phyloP scores from a whole-genome alignment of 2,329 filamentous ascomycete species.

The Ascochyta viciae-villosae region DNA sequence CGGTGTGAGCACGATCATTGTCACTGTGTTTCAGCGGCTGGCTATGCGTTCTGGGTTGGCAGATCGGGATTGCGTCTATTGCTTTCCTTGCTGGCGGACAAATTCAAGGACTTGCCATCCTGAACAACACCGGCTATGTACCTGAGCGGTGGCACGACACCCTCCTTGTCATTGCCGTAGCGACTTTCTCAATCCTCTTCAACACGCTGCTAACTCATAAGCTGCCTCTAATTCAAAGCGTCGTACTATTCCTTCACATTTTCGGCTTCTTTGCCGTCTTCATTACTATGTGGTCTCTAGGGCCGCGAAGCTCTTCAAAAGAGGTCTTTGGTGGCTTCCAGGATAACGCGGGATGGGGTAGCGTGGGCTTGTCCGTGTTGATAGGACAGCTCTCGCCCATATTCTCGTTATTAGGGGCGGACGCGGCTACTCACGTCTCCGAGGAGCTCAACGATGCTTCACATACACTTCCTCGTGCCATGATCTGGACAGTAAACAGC shows the following conservation, averaged over 20 bases:
- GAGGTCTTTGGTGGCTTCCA: slow-evolving; percentile 36
- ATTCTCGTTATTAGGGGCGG: slow-evolving; percentile 37
- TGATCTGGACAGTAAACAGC: slow-evolving; percentile 46
- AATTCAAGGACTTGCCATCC: slow-evolving; percentile 43
- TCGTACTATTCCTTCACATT: slow-evolving; percentile 57
- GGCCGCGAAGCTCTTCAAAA: slow-evolving; percentile 26
- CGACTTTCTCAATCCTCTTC: slow-evolving; percentile 48
- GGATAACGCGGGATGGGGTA: slow-evolving; percentile 39
- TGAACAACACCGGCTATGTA: slow-evolving; percentile 51
- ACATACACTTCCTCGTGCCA: slow-evolving; percentile 48
- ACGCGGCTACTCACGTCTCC: slow-evolving; percentile 40
- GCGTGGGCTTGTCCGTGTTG: slow-evolving; percentile 29
- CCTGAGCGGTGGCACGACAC: slow-evolving; percentile 58
- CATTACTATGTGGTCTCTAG: slow-evolving; percentile 40
- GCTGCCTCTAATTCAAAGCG: slow-evolving; percentile 57
- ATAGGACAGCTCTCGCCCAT: slow-evolving; percentile 33
- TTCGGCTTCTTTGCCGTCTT: slow-evolving; percentile 60
- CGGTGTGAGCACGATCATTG: slow-evolving; percentile 38
- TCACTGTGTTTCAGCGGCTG: slow-evolving; percentile 39
- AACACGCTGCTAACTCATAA: slow-evolving; percentile 56
- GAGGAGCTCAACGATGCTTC: slow-evolving; percentile 47
- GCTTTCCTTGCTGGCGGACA: slow-evolving; percentile 40
- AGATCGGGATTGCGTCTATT: slow-evolving; percentile 44
- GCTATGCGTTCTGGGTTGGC: slow-evolving; percentile 53
- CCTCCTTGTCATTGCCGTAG: slow-evolving; percentile 55